A percentile compares a stretch with the other conserved stretches of the same genome.
Evolutionary conservation across 345 rosid species (phyloP).

Genomic region (Schrenkiella parvula): DNA sequence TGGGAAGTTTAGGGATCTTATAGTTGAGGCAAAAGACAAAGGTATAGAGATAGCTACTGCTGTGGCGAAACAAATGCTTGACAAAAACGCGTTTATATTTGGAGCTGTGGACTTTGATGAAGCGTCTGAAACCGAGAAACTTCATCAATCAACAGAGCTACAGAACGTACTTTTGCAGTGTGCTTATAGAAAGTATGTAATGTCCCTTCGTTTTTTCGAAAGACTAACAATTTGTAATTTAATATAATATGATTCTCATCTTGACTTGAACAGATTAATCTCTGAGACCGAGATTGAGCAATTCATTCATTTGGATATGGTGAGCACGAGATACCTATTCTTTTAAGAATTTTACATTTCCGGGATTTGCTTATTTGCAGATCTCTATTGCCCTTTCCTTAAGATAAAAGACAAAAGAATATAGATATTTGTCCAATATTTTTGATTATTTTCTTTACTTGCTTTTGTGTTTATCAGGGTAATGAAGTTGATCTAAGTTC

Average conservation of each 20-base stretch:
- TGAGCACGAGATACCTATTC: constrained; percentile 31
- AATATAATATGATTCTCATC: constrained; percentile 4
- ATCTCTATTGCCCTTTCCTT: background rate
- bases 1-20: constrained; percentile 56
- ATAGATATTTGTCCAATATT: background rate
- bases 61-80: constrained; percentile 66
- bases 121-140: constrained; percentile 39
- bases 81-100: constrained; percentile 57
- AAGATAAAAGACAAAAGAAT: background rate
- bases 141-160: constrained; percentile 46
- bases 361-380: background rate
- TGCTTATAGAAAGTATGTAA: constrained; percentile 59
- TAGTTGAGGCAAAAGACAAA: constrained; percentile 49
- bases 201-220: background rate
- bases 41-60: constrained; percentile 44
- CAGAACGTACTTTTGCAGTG: constrained; percentile 56
- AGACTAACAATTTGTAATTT: background rate
- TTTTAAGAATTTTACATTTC: background rate
- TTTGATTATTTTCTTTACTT: background rate
- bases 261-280: constrained; percentile 47
- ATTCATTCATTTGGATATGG: constrained; percentile 77
- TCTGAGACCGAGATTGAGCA: constrained; percentile 48
- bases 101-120: constrained; percentile 63
- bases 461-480: constrained; percentile 39
- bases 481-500: constrained; percentile 45